Percentiles rank a stretch among this genome's conserved stretches.
Evolutionary conservation across 1,284 basidiomycete species (phyloP).

Genomic region (Boletellus dicymbophilus): DNA sequence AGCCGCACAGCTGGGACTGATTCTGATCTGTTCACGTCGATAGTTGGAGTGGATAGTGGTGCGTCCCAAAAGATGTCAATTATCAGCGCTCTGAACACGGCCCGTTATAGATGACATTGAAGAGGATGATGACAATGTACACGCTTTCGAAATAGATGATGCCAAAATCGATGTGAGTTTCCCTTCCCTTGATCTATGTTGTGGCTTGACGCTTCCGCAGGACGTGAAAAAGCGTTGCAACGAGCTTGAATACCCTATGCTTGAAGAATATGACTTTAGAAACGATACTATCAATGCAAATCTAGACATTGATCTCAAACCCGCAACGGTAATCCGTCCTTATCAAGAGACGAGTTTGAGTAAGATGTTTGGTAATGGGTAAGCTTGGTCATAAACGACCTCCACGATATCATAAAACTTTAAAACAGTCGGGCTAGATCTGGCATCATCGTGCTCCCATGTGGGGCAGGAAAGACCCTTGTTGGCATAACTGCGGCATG

Average conservation of each 20-base stretch:
- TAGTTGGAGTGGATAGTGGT: slow-evolving; percentile 91
- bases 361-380: slow-evolving; percentile 99
- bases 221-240: slow-evolving; percentile 93
- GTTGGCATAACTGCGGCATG: slow-evolving; percentile 99
- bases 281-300: slow-evolving; percentile 95
- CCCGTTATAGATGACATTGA: slow-evolving; percentile 81
- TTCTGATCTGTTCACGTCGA: slow-evolving; percentile 83
- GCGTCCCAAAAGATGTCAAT: slow-evolving; percentile 24
- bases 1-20: slow-evolving; percentile 47
- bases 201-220: slow-evolving; percentile 39
- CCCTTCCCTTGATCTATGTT: background rate
- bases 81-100: slow-evolving; percentile 6
- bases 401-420: slow-evolving; percentile 2
- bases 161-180: slow-evolving; percentile 82
- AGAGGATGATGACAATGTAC: slow-evolving; percentile 94
- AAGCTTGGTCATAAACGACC: slow-evolving; percentile 22
- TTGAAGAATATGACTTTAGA: slow-evolving; percentile 98
- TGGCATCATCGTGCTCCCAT: slow-evolving; percentile 98
- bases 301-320: slow-evolving; percentile 96
- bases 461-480: slow-evolving; percentile 98
- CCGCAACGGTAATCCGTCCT: slow-evolving; percentile 92
- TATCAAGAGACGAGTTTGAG: slow-evolving; percentile 97
- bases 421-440: slow-evolving; percentile 84
- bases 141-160: slow-evolving; percentile 93
- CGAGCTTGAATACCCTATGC: slow-evolving; percentile 93